Percentiles rank a stretch among this genome's conserved stretches.
These are phyloP conservation scores for Lichtheimia corymbifera DNA, from an alignment of 371 early-diverging fungal species.

Conservation along the genomic window DNA sequence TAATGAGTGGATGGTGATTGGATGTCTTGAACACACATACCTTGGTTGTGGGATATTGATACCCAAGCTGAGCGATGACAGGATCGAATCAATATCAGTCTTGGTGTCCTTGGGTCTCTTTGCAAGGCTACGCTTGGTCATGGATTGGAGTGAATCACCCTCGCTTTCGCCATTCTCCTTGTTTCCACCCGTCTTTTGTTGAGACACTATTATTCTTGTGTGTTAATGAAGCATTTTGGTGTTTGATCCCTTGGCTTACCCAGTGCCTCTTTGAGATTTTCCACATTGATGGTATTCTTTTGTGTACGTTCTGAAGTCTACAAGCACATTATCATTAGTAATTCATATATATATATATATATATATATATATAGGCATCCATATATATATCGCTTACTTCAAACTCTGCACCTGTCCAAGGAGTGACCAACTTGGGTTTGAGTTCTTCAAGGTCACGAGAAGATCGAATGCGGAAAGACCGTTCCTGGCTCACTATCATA, in stretches of 20 bases:
- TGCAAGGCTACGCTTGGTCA: conserved; percentile 23
- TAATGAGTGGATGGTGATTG: not conserved
- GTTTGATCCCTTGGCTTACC: not conserved
- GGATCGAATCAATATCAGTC: conserved; percentile 42
- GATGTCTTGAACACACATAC: conserved; percentile 14
- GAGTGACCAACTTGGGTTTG: conserved; percentile 47
- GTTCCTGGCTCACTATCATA: conserved; percentile 31
- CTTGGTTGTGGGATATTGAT: conserved; percentile 14
- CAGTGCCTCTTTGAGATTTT: conserved; percentile 5
- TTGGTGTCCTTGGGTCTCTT: conserved; percentile 28
- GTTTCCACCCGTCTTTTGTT: conserved; percentile 10
- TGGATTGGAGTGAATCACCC: conserved; percentile 15
- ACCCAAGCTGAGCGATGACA: conserved; percentile 36
- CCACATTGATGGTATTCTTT: conserved; percentile 6
- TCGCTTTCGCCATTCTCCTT: conserved; percentile 4
- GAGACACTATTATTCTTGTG: not conserved
- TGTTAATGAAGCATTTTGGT: not conserved
- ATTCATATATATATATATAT: not conserved
- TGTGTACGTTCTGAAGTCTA: conserved; percentile 20
- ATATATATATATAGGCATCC: not conserved
- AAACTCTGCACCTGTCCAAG: conserved; percentile 34
- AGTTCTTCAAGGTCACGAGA: conserved; percentile 46
- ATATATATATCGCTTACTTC: conserved; percentile 24
- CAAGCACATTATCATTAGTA: not conserved
- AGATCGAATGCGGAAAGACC: conserved; percentile 46